phyloP scores from a whole-genome alignment of 2,329 filamentous ascomycete genomes.

The Fonsecaea multimorphosa region DNA sequence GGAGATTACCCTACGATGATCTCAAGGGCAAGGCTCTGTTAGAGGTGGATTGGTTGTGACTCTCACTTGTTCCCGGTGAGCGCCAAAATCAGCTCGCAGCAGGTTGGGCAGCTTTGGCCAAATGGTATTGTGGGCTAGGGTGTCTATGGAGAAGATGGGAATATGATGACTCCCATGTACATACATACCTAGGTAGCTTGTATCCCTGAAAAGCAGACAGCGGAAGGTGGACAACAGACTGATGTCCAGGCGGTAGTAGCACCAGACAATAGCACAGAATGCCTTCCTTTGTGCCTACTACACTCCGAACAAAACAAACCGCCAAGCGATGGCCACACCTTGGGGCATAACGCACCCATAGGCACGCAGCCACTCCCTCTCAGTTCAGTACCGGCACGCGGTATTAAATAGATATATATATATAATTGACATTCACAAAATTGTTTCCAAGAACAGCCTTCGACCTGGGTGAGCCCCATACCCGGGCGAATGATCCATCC shows the following conservation, averaged over 20 bases:
- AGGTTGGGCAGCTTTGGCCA: neutral
- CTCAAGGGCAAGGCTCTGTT: neutral
- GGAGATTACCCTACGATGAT: neutral
- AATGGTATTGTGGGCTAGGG: neutral
- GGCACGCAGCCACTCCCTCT: no score
- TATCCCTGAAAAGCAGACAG: neutral
- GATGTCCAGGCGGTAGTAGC: neutral
- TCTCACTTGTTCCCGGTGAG: neutral
- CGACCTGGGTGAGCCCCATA: neutral
- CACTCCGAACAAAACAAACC: neutral
- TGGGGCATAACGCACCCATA: no score
- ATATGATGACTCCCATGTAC: neutral
- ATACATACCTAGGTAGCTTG: neutral
- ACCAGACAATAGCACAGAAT: neutral
- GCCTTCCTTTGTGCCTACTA: no score
- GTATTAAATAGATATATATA: neutral
- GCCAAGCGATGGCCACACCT: no score
- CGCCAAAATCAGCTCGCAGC: neutral
- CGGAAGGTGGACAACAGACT: neutral
- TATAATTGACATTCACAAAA: neutral
- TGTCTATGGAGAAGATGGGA: neutral
- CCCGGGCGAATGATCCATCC: neutral
- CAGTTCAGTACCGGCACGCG: no score
- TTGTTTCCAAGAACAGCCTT: neutral
- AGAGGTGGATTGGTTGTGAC: neutral